Evolutionary conservation across 306 rosid genomes (phyloP), one percentile per base, ranked within the genome.

Genomic region (Mimosa pudica): DNA sequence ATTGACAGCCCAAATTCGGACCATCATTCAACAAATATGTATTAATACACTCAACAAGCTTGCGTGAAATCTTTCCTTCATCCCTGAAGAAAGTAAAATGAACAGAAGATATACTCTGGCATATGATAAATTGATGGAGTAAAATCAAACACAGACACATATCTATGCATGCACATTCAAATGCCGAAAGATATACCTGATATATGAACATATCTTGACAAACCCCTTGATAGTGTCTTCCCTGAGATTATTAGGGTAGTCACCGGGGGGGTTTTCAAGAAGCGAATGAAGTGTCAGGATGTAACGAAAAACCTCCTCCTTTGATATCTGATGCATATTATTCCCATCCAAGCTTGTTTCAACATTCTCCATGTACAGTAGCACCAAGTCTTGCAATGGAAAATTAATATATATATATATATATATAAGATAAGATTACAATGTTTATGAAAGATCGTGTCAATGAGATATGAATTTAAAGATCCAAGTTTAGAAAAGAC

Each of bases 251-350:
- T 77, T 81, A 64, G 92, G 87, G 79, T 89, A 89, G 86, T 92
- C 97, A 32, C 95, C 92, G 35, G 98, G 98, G 71, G 97, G 92
- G 84, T 86, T 92, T 85, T 89, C 94, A 87, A 94, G 71, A 82
- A 92, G 97, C 9, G 95, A 91, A 75, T 90, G 92, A 74, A 94
- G 95, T 6, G 97, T 89, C 77, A 90, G 64, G 73, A 92, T 87
- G 84, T 89, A 81, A 73, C 96, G 98, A 81, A 94, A 90, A 73
- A 89, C 89, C 89, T 94, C 97, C 82, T 92, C 98, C 82, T 87
- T 89, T 69, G 97, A 84, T 80, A 75, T 87, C 87, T 82, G 79
- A 60, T 85, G 85, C 79, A 76, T 90, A 78, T 70, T 88, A 76
- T 86, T 85, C 82, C 84, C 97, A 68, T 75, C 57, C 81, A 90